Evolutionary conservation across 495 filamentous ascomycete genomes (phyloP).

Genomic region (Neurospora sp.): DNA sequence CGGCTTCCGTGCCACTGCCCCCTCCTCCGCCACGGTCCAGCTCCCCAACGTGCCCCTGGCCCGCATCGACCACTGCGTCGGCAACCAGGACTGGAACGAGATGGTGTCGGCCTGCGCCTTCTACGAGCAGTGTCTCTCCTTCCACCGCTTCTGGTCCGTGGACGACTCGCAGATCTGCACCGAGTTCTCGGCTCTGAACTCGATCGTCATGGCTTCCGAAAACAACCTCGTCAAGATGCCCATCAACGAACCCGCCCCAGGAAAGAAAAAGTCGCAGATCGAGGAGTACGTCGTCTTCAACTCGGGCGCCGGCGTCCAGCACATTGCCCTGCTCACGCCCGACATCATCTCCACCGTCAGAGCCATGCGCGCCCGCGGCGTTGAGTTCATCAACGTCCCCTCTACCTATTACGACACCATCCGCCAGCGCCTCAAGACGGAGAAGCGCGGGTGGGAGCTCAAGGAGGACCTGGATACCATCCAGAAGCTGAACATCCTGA

Average conservation of each 20-base stretch:
- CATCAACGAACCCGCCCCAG: conserved; percentile 87
- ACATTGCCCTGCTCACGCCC: conserved; percentile 72
- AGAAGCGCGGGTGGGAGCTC: conserved; percentile 41
- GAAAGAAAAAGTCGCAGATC: conserved; percentile 80
- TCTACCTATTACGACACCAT: conserved; percentile 74
- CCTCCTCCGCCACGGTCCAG: conserved; percentile 14
- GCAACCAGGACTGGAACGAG: conserved; percentile 84
- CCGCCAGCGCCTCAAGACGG: conserved; percentile 51
- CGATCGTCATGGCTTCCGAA: conserved; percentile 79
- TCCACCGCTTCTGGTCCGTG: conserved; percentile 92
- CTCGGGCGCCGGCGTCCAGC: conserved; percentile 76
- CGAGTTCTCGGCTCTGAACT: conserved; percentile 75
- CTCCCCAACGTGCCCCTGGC: conserved; percentile 55
- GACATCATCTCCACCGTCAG: conserved; percentile 68
- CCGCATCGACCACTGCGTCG: conserved; percentile 85
- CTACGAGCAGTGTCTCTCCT: conserved; percentile 81
- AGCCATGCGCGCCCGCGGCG: conserved; percentile 65
- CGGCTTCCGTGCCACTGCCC: conserved; percentile 51
- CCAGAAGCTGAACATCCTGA: conserved; percentile 65
- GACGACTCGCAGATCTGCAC: conserved; percentile 83
- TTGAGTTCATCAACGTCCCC: conserved; percentile 84
- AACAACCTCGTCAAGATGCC: conserved; percentile 81
- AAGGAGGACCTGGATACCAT: conserved; percentile 68
- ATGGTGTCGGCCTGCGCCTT: conserved; percentile 80
- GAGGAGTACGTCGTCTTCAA: conserved; percentile 90